phyloP scores from a whole-genome alignment of 192 early-diverging fungal genomes.

The Umbelopsis vinacea region DNA sequence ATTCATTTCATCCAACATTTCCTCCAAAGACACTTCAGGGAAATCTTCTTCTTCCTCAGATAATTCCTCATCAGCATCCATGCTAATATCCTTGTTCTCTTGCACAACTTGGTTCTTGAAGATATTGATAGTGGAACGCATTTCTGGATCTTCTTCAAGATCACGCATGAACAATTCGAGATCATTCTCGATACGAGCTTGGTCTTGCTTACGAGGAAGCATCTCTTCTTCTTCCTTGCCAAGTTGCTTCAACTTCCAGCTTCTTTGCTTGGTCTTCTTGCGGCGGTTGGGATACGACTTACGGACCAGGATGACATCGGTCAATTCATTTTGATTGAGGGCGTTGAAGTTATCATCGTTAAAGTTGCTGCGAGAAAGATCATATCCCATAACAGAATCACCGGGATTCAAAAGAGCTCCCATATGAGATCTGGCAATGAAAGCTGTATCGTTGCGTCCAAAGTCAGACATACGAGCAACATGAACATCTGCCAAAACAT shows the following conservation, averaged over 20 bases:
- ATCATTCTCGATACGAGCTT: slow-evolving; percentile 81
- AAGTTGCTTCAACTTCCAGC: slow-evolving; percentile 91
- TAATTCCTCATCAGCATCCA: slow-evolving; percentile 53
- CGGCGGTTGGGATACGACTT: slow-evolving; percentile 91
- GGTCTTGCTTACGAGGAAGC: slow-evolving; percentile 75
- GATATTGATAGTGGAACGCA: slow-evolving; percentile 91
- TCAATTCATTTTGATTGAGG: slow-evolving; percentile 66
- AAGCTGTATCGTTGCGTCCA: slow-evolving; percentile 85
- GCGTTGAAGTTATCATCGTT: slow-evolving; percentile 86
- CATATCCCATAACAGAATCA: slow-evolving; percentile 92
- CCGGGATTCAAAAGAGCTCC: slow-evolving; percentile 90
- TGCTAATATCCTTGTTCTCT: slow-evolving; percentile 41
- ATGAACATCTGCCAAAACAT: slow-evolving; percentile 87
- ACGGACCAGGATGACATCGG: slow-evolving; percentile 91
- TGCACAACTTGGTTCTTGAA: slow-evolving; percentile 68
- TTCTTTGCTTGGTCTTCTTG: slow-evolving; percentile 81
- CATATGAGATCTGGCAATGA: slow-evolving; percentile 88
- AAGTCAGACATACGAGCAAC: slow-evolving; percentile 79
- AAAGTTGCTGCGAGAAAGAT: slow-evolving; percentile 86
- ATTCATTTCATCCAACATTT: slow-evolving; percentile 91
- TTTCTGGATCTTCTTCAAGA: slow-evolving; percentile 97
- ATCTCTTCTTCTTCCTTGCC: slow-evolving; percentile 91
- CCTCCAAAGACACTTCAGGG: slow-evolving; percentile 91
- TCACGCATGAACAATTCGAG: slow-evolving; percentile 97
- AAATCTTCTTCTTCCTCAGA: slow-evolving; percentile 86